Evolutionary conservation across 2,329 filamentous ascomycete species (phyloP).

Genomic region (Pseudopithomyces chartarum): DNA sequence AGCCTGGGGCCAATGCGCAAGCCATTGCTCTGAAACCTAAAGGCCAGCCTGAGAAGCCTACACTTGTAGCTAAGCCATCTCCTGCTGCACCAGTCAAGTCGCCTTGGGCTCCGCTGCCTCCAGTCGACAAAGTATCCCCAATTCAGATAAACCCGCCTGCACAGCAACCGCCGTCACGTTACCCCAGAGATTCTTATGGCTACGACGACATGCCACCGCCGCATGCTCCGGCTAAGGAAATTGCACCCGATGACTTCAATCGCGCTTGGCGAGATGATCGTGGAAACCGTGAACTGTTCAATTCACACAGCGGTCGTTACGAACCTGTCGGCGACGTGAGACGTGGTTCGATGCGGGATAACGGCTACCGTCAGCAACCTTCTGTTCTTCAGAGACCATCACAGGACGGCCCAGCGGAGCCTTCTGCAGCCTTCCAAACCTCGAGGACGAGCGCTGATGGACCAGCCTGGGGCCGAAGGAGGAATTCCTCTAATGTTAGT

Average conservation of each 20-base stretch:
- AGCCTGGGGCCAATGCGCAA: conserved; percentile 49
- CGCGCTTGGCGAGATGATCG: conserved; percentile 79
- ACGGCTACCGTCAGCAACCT: conserved; percentile 75
- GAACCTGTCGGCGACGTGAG: conserved; percentile 82
- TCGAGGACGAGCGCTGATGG: conserved; percentile 69
- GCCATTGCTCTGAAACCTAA: conserved; percentile 54
- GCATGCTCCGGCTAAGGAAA: conserved; percentile 71
- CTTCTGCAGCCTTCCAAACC: conserved; percentile 85
- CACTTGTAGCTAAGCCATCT: conserved; percentile 73
- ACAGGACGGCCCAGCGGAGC: conserved; percentile 73
- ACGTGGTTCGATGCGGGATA: conserved; percentile 69
- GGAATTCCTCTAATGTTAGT: conserved; percentile 90
- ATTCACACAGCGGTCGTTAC: conserved; percentile 92
- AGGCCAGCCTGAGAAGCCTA: conserved; percentile 71
- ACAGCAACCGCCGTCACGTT: conserved; percentile 55
- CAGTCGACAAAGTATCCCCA: conserved; percentile 80
- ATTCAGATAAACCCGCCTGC: conserved; percentile 62
- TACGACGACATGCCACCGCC: conserved; percentile 61
- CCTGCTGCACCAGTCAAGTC: conserved; percentile 78
- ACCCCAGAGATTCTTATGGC: conserved; percentile 61
- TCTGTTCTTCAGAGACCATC: conserved; percentile 77
- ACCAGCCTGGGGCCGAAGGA: conserved; percentile 71
- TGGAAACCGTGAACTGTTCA: conserved; percentile 79
- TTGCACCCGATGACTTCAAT: conserved; percentile 92
- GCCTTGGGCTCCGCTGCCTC: conserved; percentile 87